Percentiles rank a stretch among this genome's conserved stretches.
These are phyloP conservation scores for Clavispora phyllophila DNA, from an alignment of 805 yeast genomes.

Conservation along the genomic window DNA sequence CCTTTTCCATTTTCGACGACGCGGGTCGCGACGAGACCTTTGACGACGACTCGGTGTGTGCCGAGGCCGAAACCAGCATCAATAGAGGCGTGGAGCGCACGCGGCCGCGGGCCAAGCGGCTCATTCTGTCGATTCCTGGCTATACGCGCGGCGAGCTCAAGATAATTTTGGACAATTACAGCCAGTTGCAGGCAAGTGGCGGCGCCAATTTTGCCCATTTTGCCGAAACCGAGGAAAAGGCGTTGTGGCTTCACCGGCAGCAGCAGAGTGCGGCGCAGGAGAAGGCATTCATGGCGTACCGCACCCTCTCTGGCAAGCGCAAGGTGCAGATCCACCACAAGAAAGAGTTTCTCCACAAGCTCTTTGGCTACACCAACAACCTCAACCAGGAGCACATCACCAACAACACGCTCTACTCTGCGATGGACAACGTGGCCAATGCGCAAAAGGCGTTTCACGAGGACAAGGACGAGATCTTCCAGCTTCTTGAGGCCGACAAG, in stretches of 20 bases:
- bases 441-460: slow-evolving; percentile 37
- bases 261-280: slow-evolving; percentile 30
- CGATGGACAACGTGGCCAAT: slow-evolving; percentile 32
- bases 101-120: background rate
- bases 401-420: slow-evolving; percentile 35
- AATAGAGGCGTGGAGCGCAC: slow-evolving; percentile 1
- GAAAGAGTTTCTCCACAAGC: slow-evolving; percentile 32
- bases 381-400: slow-evolving; percentile 37
- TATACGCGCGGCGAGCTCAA: slow-evolving; percentile 33
- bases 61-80: slow-evolving; percentile 1
- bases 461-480: slow-evolving; percentile 36
- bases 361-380: slow-evolving; percentile 36
- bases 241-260: slow-evolving; percentile 25
- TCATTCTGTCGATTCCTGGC: slow-evolving; percentile 34
- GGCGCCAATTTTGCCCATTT: slow-evolving; percentile 3
- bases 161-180: slow-evolving; percentile 18
- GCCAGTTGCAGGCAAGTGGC: slow-evolving; percentile 7
- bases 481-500: slow-evolving; percentile 29
- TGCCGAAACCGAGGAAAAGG: slow-evolving; percentile 20
- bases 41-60: slow-evolving; percentile 4
- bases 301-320: slow-evolving; percentile 30
- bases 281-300: slow-evolving; percentile 27
- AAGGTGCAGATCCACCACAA: slow-evolving; percentile 37
- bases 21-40: slow-evolving; percentile 4
- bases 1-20: slow-evolving; percentile 7